Percentiles rank a stretch among this genome's conserved stretches.
Conservation (phyloP, 306 rosid genomes). For the Lathyrus oleraceus region DNA sequence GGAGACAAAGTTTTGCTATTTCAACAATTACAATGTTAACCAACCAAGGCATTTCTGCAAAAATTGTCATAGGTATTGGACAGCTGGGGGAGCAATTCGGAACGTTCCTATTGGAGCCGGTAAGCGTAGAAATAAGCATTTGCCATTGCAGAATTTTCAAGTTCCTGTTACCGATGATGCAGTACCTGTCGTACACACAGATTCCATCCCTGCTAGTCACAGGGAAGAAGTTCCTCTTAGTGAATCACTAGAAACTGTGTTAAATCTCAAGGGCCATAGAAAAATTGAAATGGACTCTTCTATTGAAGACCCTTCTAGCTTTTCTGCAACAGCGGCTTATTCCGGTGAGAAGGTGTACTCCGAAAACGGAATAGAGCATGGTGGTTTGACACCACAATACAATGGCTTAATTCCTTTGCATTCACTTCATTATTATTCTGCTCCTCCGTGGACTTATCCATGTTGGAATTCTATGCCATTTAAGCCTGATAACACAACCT, state of each 20-base stretch:
- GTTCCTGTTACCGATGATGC: slow-evolving; percentile 31
- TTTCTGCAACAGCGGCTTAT: slow-evolving; percentile 35
- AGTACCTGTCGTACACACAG: slow-evolving; percentile 32
- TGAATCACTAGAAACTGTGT: slow-evolving; percentile 46
- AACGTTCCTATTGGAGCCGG: slow-evolving; percentile 68
- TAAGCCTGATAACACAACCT: slow-evolving; percentile 28
- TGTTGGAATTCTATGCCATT: slow-evolving; percentile 49
- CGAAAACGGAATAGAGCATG: slow-evolving; percentile 38
- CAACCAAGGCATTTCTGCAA: slow-evolving; percentile 72
- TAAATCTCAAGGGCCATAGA: slow-evolving; percentile 44
- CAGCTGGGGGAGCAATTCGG: slow-evolving; percentile 70
- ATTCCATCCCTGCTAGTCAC: slow-evolving; percentile 5
- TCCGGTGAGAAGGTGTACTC: slow-evolving; percentile 35
- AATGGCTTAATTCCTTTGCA: slow-evolving; percentile 38
- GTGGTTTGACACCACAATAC: slow-evolving; percentile 26
- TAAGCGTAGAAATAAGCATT: slow-evolving; percentile 58
- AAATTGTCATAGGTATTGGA: slow-evolving; percentile 74
- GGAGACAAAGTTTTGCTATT: slow-evolving; percentile 68
- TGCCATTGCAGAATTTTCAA: slow-evolving; percentile 29
- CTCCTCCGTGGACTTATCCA: slow-evolving; percentile 49
- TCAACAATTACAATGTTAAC: slow-evolving; percentile 65
- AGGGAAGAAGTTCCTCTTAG: slow-evolving; percentile 46
- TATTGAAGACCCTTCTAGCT: slow-evolving; percentile 38
- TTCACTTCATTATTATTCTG: slow-evolving; percentile 43
- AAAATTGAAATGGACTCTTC: slow-evolving; percentile 37